These are phyloP conservation scores for Breviolum minutum DNA, from an alignment of 73 alveolate genomes.

Conservation along the genomic window DNA sequence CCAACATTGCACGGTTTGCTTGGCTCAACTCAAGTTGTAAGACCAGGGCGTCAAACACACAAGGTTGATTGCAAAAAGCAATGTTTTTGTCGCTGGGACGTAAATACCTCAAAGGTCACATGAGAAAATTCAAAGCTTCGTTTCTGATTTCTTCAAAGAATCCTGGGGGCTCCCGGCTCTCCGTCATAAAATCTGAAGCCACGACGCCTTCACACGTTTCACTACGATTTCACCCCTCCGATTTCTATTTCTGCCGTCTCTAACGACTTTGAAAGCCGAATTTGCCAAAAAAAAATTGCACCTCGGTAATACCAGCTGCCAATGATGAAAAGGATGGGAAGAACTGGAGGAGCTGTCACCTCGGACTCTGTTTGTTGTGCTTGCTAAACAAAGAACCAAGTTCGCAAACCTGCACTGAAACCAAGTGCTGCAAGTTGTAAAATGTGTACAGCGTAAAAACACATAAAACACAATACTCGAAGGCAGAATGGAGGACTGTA, in stretches of 20 bases:
- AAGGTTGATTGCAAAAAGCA: slow-evolving; percentile 9
- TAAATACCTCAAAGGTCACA: slow-evolving; percentile 19
- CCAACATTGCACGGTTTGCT: not conserved
- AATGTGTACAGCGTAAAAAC: no score
- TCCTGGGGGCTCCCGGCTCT: no score
- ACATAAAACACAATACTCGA: no score
- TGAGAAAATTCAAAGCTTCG: not conserved
- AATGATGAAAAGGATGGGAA: slow-evolving; percentile 30
- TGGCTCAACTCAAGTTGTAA: not conserved
- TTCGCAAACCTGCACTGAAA: no score
- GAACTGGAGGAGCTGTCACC: slow-evolving; percentile 29
- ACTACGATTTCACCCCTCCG: no score
- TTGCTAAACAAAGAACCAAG: no score
- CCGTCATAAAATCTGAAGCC: not conserved
- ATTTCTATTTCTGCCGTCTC: no score
- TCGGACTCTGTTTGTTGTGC: not conserved
- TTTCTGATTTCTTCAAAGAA: not conserved
- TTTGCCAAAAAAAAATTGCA: not conserved
- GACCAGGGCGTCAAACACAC: not conserved
- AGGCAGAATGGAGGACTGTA: not conserved
- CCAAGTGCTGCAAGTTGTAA: no score
- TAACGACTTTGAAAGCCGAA: no score
- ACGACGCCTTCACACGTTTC: no score
- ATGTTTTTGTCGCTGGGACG: slow-evolving; percentile 12
- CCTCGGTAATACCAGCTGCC: slow-evolving; percentile 85